Percentiles rank a stretch among this genome's conserved stretches.
Evolutionary conservation across 2,329 filamentous ascomycete genomes (phyloP).

Genomic region (Harringtonia lauricola): DNA sequence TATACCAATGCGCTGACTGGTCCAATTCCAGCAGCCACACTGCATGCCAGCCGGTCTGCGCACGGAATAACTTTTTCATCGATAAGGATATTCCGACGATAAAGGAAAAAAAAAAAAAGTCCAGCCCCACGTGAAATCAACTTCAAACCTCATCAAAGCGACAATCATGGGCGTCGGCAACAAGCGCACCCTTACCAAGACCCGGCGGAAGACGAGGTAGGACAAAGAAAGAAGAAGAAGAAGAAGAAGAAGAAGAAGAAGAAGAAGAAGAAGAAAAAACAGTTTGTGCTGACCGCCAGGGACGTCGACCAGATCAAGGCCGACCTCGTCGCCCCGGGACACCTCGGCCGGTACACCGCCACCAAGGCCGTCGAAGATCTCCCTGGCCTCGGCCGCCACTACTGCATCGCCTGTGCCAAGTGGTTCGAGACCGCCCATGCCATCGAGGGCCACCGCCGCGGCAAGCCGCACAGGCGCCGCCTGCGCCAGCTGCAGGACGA

Average conservation of each 20-base stretch:
- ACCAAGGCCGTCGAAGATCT: constrained; percentile 77
- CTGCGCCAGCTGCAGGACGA: constrained; percentile 77
- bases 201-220: constrained; percentile 59
- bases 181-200: constrained; percentile 61
- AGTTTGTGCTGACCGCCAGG: no score
- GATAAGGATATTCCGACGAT: background rate
- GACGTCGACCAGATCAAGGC: constrained; percentile 87
- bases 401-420: constrained; percentile 89
- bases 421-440: constrained; percentile 86
- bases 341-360: constrained; percentile 68
- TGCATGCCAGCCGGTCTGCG: background rate
- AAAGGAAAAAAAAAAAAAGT: background rate
- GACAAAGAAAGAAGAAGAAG: no score
- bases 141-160: background rate
- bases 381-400: constrained; percentile 73
- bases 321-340: constrained; percentile 67
- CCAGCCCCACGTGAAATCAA: background rate
- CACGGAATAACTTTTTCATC: no score
- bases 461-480: constrained; percentile 91
- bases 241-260: no score
- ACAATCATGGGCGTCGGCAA: constrained; percentile 55
- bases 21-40: background rate
- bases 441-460: constrained; percentile 63
- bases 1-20: constrained; percentile 3
- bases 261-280: no score